Conservation (phyloP, 495 filamentous ascomycete species). For the Tuber borchii region DNA sequence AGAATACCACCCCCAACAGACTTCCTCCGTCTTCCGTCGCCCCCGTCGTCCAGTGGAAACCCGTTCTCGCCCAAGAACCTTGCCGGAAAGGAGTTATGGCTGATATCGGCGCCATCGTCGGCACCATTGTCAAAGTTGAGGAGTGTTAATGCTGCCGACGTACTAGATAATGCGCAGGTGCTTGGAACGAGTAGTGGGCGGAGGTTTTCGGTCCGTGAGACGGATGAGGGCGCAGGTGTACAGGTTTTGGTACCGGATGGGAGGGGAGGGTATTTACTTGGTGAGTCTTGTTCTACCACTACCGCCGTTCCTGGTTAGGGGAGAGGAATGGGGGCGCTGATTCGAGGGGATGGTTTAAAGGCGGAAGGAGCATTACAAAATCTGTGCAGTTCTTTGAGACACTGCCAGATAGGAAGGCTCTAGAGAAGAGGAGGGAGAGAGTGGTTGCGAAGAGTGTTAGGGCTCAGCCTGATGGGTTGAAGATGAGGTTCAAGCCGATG, state of each 20-base stretch:
- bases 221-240: conserved; percentile 12
- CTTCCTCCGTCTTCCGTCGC: conserved; percentile 13
- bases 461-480: conserved; percentile 35
- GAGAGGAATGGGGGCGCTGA: conserved; percentile 8
- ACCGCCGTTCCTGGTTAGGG: background rate
- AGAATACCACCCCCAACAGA: conserved; percentile 16
- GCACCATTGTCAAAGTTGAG: conserved; percentile 28
- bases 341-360: conserved; percentile 9
- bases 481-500: conserved; percentile 38
- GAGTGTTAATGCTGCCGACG: conserved; percentile 23
- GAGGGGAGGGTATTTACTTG: conserved; percentile 23
- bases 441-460: conserved; percentile 17
- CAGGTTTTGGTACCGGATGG: conserved; percentile 20
- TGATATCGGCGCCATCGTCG: conserved; percentile 29
- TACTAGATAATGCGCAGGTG: conserved; percentile 25
- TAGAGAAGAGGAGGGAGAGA: background rate
- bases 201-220: conserved; percentile 25
- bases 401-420: conserved; percentile 5
- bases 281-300: conserved; percentile 9
- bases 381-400: conserved; percentile 33
- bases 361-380: conserved; percentile 17
- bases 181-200: conserved; percentile 26
- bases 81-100: conserved; percentile 37
- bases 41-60: conserved; percentile 6
- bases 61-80: conserved; percentile 37